A percentile compares a stretch with the other conserved stretches of the same genome.
phyloP scores from a whole-genome alignment of 257 asterid species.

The Leptodermis oblonga region DNA sequence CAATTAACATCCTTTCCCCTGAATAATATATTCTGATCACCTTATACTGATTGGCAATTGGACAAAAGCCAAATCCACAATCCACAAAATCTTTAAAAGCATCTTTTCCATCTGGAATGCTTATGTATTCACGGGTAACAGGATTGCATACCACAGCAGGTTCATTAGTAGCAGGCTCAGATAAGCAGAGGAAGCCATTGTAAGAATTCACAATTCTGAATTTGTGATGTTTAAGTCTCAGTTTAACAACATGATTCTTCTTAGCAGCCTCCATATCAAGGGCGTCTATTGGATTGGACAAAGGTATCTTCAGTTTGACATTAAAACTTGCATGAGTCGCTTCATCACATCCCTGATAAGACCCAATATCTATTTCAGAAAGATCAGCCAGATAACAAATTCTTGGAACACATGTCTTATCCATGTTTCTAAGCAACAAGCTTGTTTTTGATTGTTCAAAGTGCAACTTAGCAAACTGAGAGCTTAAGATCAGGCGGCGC shows the following conservation, averaged over 20 bases:
- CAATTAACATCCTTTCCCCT: not conserved
- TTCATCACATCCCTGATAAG: constrained; percentile 2
- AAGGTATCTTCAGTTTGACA: constrained; percentile 12
- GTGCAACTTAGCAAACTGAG: constrained; percentile 17
- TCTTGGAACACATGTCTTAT: constrained; percentile 11
- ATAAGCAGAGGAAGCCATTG: constrained; percentile 18
- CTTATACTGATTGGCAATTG: constrained; percentile 7
- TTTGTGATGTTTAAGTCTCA: constrained; percentile 15
- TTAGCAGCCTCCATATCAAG: constrained; percentile 3
- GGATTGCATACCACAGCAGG: constrained; percentile 18
- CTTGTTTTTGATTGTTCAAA: constrained; percentile 7
- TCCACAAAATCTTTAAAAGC: constrained; percentile 9
- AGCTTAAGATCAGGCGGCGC: constrained; percentile 7
- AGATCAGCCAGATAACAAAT: constrained; percentile 4
- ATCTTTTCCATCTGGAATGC: constrained; percentile 2
- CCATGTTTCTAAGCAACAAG: constrained; percentile 10
- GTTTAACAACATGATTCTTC: constrained; percentile 12
- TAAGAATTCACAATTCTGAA: constrained; percentile 15
- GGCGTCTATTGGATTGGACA: not conserved
- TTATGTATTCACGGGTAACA: constrained; percentile 18
- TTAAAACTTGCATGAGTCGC: not conserved
- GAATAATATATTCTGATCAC: constrained; percentile 12
- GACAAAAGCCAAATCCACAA: constrained; percentile 20
- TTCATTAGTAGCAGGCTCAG: constrained; percentile 9
- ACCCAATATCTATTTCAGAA: not conserved